These are phyloP conservation scores for Paspalum notatum DNA, from an alignment of 176 grass and related monocot genomes.

Conservation along the genomic window DNA sequence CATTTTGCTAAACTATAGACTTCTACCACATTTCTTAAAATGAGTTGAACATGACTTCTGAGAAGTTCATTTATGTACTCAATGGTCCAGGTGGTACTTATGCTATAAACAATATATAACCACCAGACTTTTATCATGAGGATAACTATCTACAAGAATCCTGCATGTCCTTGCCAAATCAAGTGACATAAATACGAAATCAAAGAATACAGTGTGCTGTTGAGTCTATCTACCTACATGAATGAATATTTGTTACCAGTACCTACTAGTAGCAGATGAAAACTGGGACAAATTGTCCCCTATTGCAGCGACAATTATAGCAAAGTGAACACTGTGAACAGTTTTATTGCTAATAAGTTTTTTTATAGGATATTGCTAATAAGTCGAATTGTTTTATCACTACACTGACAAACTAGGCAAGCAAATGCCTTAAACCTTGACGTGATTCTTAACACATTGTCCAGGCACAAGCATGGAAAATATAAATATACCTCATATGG, in stretches of 20 bases:
- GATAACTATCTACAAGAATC: conserved; percentile 1
- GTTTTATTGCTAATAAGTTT: conserved; percentile 7
- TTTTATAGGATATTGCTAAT: too few species aligned
- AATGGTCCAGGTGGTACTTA: neutral
- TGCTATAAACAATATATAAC: conserved; percentile 16
- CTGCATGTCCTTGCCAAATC: neutral
- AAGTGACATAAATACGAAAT: conserved; percentile 30
- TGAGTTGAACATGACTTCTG: neutral
- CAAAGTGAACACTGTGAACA: neutral
- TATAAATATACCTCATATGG: neutral
- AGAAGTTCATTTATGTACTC: neutral
- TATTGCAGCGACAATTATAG: conserved; percentile 13
- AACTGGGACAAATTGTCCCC: neutral
- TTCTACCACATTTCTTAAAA: conserved; percentile 14
- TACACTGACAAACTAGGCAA: neutral
- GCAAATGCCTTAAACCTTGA: conserved; percentile 7
- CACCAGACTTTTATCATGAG: conserved; percentile 16
- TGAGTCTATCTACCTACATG: conserved; percentile 29
- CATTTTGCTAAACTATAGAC: neutral
- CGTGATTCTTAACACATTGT: neutral
- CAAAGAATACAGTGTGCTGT: conserved; percentile 16
- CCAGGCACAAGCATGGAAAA: neutral
- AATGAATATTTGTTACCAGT: conserved; percentile 35
- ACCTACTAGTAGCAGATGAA: neutral
- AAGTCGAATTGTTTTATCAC: too few species aligned